Evolutionary conservation across 208 protist species (phyloP).

Genomic region (Leishmania arabica): DNA sequence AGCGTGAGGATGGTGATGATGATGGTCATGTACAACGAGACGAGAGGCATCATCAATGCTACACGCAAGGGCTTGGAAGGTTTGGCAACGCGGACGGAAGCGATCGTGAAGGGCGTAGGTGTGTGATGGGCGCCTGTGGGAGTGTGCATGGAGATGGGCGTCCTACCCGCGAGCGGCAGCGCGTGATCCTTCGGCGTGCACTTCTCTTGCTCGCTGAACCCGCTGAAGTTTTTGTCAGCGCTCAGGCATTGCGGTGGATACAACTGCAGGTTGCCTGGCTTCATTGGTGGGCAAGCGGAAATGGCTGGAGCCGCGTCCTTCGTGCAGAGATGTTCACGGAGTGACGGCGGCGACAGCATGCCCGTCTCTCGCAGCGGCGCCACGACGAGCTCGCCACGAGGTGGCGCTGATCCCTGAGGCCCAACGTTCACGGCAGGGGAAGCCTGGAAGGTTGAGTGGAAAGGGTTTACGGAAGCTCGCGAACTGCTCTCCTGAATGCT

Average conservation of each 20-base stretch:
- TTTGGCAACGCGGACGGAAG: not conserved
- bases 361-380: conserved; percentile 5
- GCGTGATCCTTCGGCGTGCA: not conserved
- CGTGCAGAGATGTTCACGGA: not conserved
- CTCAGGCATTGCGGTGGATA: not conserved
- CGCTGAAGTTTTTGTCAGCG: not conserved
- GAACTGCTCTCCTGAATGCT: not conserved
- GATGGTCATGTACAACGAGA: conserved; percentile 32
- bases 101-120: not conserved
- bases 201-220: not conserved
- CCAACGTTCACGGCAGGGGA: not conserved
- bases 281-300: not conserved
- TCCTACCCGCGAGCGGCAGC: not conserved
- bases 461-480: not conserved
- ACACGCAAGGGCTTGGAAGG: not conserved
- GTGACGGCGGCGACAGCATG: conserved; percentile 1
- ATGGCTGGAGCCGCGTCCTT: not conserved
- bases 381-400: not conserved
- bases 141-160: no score
- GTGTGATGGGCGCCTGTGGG: no score
- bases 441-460: not conserved
- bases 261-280: not conserved
- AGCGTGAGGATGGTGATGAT: conserved; percentile 28
- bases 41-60: conserved; percentile 28
- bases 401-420: not conserved